Evolutionary conservation across 306 rosid species (phyloP).

Genomic region (Lablab purpureus): DNA sequence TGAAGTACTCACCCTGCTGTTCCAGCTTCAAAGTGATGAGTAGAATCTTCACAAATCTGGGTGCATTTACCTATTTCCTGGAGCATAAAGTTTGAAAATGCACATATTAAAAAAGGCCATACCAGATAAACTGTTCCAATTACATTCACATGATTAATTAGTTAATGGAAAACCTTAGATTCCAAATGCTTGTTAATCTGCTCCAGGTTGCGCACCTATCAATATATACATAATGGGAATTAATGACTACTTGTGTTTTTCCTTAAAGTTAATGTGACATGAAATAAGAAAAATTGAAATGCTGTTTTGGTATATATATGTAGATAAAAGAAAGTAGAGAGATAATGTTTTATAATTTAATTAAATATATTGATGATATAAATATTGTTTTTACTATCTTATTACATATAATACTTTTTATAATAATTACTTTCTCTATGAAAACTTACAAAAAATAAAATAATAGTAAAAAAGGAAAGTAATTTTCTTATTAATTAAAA

Average conservation of each 20-base stretch:
- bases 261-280: too few species aligned
- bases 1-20: conserved; percentile 27
- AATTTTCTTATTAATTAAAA: too few species aligned
- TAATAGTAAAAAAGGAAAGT: too few species aligned
- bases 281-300: background rate
- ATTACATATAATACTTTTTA: too few species aligned
- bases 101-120: background rate
- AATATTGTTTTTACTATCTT: too few species aligned
- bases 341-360: background rate
- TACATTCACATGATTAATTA: background rate
- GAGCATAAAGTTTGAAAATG: background rate
- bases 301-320: background rate
- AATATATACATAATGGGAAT: conserved; percentile 10
- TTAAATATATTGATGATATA: background rate
- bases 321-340: background rate
- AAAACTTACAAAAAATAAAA: too few species aligned
- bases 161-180: conserved; percentile 56
- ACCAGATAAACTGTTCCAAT: background rate
- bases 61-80: conserved; percentile 35
- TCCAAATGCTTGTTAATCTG: conserved; percentile 60
- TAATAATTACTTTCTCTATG: too few species aligned
- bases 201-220: conserved; percentile 59
- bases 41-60: conserved; percentile 17
- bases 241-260: background rate
- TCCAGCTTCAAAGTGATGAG: conserved; percentile 1